These are phyloP conservation scores for Aspergillus sparsus DNA, from an alignment of 495 filamentous ascomycete genomes.

Conservation along the genomic window DNA sequence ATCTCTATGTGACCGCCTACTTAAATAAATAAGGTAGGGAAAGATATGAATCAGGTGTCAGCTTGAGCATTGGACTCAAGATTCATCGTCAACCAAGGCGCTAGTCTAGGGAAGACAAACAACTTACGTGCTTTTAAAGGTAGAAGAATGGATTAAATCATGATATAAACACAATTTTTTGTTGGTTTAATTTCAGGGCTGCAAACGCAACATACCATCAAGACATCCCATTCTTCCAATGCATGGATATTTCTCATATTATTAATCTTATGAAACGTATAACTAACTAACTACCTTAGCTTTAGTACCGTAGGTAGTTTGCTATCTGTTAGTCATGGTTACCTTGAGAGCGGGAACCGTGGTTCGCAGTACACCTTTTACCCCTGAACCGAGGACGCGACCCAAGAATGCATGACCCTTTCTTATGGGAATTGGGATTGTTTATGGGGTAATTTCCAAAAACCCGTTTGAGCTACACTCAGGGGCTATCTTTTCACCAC, in stretches of 20 bases:
- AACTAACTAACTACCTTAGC: too few species aligned
- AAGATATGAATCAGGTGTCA: too few species aligned
- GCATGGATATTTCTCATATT: background rate
- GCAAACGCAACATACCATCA: background rate
- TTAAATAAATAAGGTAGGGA: too few species aligned
- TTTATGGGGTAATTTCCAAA: background rate
- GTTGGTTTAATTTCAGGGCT: background rate
- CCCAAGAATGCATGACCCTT: slow-evolving; percentile 20
- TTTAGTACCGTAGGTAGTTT: background rate
- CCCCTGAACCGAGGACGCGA: slow-evolving; percentile 35
- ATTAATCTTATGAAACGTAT: background rate
- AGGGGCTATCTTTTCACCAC: slow-evolving; percentile 13
- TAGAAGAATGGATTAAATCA: too few species aligned
- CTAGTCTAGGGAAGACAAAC: too few species aligned
- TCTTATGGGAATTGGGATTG: slow-evolving; percentile 18
- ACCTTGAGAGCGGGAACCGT: slow-evolving; percentile 30
- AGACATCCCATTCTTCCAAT: background rate
- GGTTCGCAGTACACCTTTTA: slow-evolving; percentile 34
- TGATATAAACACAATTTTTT: too few species aligned
- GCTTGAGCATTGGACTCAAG: too few species aligned
- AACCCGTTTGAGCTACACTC: slow-evolving; percentile 4
- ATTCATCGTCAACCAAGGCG: too few species aligned
- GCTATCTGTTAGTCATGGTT: slow-evolving; percentile 1
- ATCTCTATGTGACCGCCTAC: too few species aligned
- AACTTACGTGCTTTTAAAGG: too few species aligned